Percentiles rank a stretch among this genome's conserved stretches.
Evolutionary conservation across 176 grass and related monocot species (phyloP).

Genomic region (Triticum aestivum): DNA sequence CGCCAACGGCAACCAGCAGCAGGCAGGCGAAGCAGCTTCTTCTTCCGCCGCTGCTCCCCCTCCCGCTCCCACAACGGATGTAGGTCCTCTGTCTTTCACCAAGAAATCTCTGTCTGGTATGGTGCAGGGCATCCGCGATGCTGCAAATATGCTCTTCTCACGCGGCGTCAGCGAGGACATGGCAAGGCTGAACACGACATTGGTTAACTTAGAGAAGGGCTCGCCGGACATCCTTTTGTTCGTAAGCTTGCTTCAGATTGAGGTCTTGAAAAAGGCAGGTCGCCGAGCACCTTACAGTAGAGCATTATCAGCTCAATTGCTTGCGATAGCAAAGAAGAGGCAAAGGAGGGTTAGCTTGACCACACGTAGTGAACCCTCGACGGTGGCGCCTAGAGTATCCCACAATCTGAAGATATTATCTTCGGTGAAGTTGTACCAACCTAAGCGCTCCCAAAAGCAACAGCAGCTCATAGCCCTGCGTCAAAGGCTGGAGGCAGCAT

Average conservation of each 20-base stretch:
- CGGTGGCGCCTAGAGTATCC: too few species aligned
- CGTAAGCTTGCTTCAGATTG: slow-evolving; percentile 5
- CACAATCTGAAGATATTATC: too few species aligned
- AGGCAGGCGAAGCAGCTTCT: not conserved
- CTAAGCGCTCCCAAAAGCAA: too few species aligned
- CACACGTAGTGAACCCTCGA: too few species aligned
- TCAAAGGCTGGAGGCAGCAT: not conserved
- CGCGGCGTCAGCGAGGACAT: too few species aligned
- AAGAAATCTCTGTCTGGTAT: not conserved
- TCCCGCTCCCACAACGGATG: not conserved
- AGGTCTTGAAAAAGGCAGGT: not conserved
- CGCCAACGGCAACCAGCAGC: not conserved
- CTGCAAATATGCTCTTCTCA: not conserved
- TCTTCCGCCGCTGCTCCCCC: not conserved
- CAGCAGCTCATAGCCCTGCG: too few species aligned
- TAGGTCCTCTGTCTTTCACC: not conserved
- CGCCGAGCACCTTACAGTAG: too few species aligned
- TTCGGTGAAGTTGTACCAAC: too few species aligned
- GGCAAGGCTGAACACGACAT: not conserved
- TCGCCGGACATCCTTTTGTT: not conserved
- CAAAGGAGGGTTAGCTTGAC: too few species aligned
- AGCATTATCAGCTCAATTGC: too few species aligned
- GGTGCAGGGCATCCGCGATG: not conserved
- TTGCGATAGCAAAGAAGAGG: too few species aligned
- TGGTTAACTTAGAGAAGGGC: not conserved